phyloP scores from a whole-genome alignment of 495 filamentous ascomycete species.

The Aspergillus ostianus region DNA sequence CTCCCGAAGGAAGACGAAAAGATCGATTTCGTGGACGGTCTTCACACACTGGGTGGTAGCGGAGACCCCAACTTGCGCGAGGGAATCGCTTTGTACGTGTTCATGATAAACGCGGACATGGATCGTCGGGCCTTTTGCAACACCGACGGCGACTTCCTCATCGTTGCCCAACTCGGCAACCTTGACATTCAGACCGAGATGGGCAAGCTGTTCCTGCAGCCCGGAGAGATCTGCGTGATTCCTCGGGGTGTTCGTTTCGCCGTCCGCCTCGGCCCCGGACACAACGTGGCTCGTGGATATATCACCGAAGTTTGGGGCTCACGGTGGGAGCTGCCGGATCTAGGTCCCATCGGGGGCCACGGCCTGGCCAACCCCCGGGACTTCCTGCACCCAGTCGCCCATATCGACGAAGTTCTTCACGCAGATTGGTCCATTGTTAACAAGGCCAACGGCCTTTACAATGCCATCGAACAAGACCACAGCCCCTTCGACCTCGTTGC shows the following conservation, averaged over 20 bases:
- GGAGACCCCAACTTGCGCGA: slow-evolving; percentile 39
- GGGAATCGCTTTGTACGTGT: slow-evolving; percentile 35
- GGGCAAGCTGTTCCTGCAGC: slow-evolving; percentile 41
- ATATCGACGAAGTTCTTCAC: slow-evolving; percentile 40
- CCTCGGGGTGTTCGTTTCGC: slow-evolving; percentile 38
- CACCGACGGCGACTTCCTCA: slow-evolving; percentile 42
- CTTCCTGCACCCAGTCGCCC: slow-evolving; percentile 40
- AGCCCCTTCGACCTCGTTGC: slow-evolving; percentile 42
- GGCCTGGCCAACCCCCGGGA: slow-evolving; percentile 42
- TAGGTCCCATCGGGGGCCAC: slow-evolving; percentile 40
- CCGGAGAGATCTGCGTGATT: slow-evolving; percentile 43
- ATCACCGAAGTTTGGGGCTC: slow-evolving; percentile 43
- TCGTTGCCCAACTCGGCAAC: slow-evolving; percentile 39
- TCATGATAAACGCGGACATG: slow-evolving; percentile 38
- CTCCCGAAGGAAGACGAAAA: slow-evolving; percentile 32
- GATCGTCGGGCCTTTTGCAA: slow-evolving; percentile 39
- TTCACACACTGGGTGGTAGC: slow-evolving; percentile 40
- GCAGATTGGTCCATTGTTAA: slow-evolving; percentile 35
- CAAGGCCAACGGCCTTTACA: slow-evolving; percentile 36
- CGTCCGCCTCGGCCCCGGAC: slow-evolving; percentile 28
- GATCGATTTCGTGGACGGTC: slow-evolving; percentile 41
- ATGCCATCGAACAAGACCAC: slow-evolving; percentile 40
- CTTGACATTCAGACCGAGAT: slow-evolving; percentile 44
- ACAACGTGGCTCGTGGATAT: slow-evolving; percentile 35
- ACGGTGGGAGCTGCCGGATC: slow-evolving; percentile 38